Evolutionary conservation across 495 filamentous ascomycete genomes (phyloP), one percentile per base, ranked within the genome.

Genomic region (Xylaria bambusicola): DNA sequence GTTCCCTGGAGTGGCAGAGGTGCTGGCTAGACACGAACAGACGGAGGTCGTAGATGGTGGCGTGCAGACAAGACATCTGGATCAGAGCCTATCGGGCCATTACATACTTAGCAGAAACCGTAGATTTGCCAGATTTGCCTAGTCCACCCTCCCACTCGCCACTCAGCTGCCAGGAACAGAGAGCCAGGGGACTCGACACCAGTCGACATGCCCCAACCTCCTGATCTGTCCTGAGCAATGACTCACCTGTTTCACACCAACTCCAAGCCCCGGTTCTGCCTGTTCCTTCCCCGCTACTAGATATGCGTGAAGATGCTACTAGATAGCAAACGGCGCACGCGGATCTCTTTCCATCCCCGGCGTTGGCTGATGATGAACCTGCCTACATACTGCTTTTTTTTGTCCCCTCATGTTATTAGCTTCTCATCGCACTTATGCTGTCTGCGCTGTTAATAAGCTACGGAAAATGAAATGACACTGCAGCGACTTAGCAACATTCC

Each of bases 191-290:
- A 61, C 33, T 53, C 48, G 21, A 50, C 23, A 15, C 56, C 18
- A 58, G 44, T 58, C 53, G 50, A 53, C 20, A 36, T 33, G 59
- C 50, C 58, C 66, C 61, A 64, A 35, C 62, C 68, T 61, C 68
- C 56, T 62, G 15, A 66, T 61, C 68, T 66, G 29, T 63, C 29
- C n/a, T n/a, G n/a, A 27, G 44, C 48, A 21, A 60, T 71, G 68
- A 71, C 68, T 71, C 68, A 71, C 18, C 52, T 64, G 26, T 47
- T 61, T 56, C 60, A 53, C 55, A 50, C 59, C 58, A 53, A 13
- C 41, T 31, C 10, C 31, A 20, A 45, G 38, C 58, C 48, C 54
- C 53, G 54, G 56, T 55, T 51, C 33, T 57, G 41, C 33, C 46
- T n/a, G n/a, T n/a, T n/a, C n/a, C n/a, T n/a, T n/a, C n/a, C n/a